Evolutionary conservation across 345 rosid genomes (phyloP).

Genomic region (Gossypium sturtianum): DNA sequence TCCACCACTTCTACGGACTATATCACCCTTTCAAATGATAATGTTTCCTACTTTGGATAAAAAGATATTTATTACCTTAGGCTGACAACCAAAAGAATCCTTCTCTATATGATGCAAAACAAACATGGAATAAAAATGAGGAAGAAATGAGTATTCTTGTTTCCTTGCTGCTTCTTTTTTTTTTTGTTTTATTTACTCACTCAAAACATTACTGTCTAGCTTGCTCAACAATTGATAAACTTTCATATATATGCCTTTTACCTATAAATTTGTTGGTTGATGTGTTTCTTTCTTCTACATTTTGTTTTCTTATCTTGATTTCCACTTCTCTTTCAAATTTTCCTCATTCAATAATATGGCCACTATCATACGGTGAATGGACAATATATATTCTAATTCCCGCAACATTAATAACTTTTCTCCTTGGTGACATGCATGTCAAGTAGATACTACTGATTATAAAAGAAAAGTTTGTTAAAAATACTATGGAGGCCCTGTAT

Average conservation of each 20-base stretch:
- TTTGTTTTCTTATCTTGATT: constrained; percentile 14
- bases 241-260: constrained; percentile 3
- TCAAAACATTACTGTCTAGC: not conserved
- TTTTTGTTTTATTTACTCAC: constrained; percentile 2
- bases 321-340: constrained; percentile 11
- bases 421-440: too few species aligned
- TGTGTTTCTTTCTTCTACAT: constrained; percentile 20
- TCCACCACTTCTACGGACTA: constrained; percentile 36
- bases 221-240: constrained; percentile 3
- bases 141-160: constrained; percentile 17
- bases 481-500: too few species aligned
- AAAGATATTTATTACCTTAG: not conserved
- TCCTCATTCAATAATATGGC: not conserved
- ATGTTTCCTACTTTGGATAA: constrained; percentile 68
- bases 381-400: not conserved
- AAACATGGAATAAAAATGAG: constrained; percentile 20
- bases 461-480: too few species aligned
- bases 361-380: not conserved
- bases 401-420: too few species aligned
- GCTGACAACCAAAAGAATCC: constrained; percentile 8
- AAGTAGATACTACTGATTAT: too few species aligned
- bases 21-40: constrained; percentile 55
- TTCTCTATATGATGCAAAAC: constrained; percentile 19
- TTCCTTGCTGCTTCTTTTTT: not conserved
- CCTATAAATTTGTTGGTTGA: constrained; percentile 25